phyloP scores from a whole-genome alignment of 805 yeast species.

The Wickerhamiella musiphila region DNA sequence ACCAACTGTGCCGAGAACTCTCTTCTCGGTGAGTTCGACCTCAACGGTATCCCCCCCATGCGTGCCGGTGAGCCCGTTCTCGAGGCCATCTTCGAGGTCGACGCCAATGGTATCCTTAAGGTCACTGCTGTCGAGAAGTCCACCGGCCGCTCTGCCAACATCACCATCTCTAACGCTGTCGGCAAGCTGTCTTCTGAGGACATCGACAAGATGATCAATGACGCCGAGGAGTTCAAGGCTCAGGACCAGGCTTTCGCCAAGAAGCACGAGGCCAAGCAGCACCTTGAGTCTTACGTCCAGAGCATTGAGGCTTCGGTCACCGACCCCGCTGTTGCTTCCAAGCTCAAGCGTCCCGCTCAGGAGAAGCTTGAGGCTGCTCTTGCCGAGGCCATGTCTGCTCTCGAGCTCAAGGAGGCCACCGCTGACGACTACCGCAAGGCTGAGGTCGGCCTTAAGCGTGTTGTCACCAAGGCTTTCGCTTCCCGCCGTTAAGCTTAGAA shows the following conservation, averaged over 20 bases:
- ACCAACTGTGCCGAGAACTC: constrained; percentile 96
- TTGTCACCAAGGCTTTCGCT: constrained; percentile 98
- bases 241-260: constrained; percentile 98
- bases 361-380: constrained; percentile 95
- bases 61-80: constrained; percentile 99
- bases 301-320: constrained; percentile 90
- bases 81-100: constrained; percentile 97
- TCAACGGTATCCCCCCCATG: constrained; percentile 94
- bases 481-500: constrained; percentile 64
- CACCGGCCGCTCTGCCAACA: constrained; percentile 95
- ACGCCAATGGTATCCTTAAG: constrained; percentile 98
- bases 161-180: constrained; percentile 96
- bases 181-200: constrained; percentile 95
- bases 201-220: constrained; percentile 95
- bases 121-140: constrained; percentile 98
- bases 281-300: constrained; percentile 95
- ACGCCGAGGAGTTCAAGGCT: constrained; percentile 97
- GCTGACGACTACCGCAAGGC: constrained; percentile 99
- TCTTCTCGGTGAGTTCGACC: constrained; percentile 94
- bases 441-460: constrained; percentile 97
- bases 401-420: constrained; percentile 88
- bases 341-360: constrained; percentile 93
- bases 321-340: constrained; percentile 95
- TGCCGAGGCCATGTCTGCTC: constrained; percentile 95
- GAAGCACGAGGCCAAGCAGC: constrained; percentile 98